Evolutionary conservation across 2,329 filamentous ascomycete genomes (phyloP).

Genomic region (Monosporascus sp.): DNA sequence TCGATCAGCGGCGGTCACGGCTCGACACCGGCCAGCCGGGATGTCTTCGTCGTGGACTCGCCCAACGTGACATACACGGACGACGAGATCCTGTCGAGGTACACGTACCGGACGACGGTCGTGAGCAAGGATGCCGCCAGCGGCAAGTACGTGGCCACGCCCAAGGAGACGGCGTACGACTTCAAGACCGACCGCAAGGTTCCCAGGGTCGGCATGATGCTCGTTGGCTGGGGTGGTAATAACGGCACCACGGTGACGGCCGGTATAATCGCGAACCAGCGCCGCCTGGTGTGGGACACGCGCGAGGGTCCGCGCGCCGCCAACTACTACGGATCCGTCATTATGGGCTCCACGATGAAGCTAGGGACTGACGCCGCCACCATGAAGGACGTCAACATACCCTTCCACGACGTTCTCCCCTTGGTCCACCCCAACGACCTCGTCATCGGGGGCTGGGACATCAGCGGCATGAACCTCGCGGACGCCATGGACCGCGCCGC

Average conservation of each 20-base stretch:
- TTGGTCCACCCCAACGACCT: constrained; percentile 98
- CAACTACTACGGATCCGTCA: constrained; percentile 97
- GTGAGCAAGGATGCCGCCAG: constrained; percentile 59
- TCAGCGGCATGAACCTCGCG: constrained; percentile 83
- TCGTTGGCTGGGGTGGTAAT: constrained; percentile 97
- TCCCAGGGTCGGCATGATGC: constrained; percentile 92
- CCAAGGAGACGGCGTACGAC: constrained; percentile 86
- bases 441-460: constrained; percentile 95
- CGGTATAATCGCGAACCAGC: constrained; percentile 93
- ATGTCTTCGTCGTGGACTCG: constrained; percentile 81
- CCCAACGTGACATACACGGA: constrained; percentile 91
- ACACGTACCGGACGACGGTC: constrained; percentile 91
- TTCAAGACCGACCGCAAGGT: constrained; percentile 96
- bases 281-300: constrained; percentile 83
- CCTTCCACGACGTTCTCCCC: constrained; percentile 87
- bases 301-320: constrained; percentile 78
- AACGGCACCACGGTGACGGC: constrained; percentile 97
- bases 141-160: constrained; percentile 77
- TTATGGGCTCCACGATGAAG: constrained; percentile 98
- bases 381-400: constrained; percentile 87
- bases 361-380: constrained; percentile 83
- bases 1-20: constrained; percentile 29
- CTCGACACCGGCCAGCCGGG: constrained; percentile 39
- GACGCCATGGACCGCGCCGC: constrained; percentile 92
- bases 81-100: constrained; percentile 83